Conservation (phyloP, 2,329 filamentous ascomycete genomes). For the Aspergillus udagawae region DNA sequence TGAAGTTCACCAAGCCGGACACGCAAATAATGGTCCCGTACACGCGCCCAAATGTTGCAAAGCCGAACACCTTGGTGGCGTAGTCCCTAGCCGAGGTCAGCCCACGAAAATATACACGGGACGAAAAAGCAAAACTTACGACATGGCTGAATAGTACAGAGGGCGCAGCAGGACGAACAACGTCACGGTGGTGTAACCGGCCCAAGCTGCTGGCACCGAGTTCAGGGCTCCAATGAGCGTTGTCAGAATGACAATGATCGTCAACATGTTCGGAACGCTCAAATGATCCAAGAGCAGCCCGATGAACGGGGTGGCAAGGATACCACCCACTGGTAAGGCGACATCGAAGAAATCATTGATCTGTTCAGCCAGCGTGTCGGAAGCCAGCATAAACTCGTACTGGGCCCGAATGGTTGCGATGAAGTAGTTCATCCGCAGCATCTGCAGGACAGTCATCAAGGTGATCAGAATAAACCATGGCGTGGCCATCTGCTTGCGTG, state of each 20-base stretch:
- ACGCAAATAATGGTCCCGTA: constrained; percentile 88
- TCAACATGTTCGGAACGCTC: constrained; percentile 67
- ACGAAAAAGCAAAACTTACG: constrained; percentile 39
- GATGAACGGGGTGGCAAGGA: constrained; percentile 80
- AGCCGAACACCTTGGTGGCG: constrained; percentile 86
- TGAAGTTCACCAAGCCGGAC: constrained; percentile 77
- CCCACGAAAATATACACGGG: neutral
- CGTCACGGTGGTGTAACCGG: constrained; percentile 68
- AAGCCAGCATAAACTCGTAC: constrained; percentile 71
- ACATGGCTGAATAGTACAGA: constrained; percentile 87
- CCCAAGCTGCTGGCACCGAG: constrained; percentile 60
- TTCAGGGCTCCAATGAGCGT: constrained; percentile 74
- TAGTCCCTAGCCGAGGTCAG: constrained; percentile 57
- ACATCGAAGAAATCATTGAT: constrained; percentile 84
- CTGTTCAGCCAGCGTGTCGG: constrained; percentile 56
- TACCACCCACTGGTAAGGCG: constrained; percentile 73
- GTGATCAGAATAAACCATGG: constrained; percentile 89
- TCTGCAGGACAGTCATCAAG: constrained; percentile 72
- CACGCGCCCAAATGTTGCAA: constrained; percentile 84
- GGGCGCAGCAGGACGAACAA: constrained; percentile 86
- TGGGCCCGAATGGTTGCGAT: constrained; percentile 82
- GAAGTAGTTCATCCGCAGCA: constrained; percentile 87
- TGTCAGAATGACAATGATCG: constrained; percentile 65
- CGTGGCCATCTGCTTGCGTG: constrained; percentile 66
- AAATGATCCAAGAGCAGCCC: constrained; percentile 74